Evolutionary conservation across 257 asterid genomes (phyloP).

Genomic region (Forsythia suspensa): DNA sequence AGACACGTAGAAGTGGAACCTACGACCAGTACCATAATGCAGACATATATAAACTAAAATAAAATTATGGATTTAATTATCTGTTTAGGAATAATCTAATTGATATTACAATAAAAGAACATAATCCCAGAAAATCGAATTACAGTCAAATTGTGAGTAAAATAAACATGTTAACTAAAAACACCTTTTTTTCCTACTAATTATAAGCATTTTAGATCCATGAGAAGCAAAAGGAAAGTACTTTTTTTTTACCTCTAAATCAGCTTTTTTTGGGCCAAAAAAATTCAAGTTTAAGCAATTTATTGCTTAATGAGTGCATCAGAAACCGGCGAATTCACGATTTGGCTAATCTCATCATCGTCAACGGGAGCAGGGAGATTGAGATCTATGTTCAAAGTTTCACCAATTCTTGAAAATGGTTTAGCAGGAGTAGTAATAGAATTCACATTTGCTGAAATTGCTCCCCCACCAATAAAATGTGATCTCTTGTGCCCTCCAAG

Average conservation of each 20-base stretch:
- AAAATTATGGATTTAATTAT: conserved; percentile 11
- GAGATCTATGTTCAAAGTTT: conserved; percentile 61
- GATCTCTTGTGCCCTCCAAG: conserved; percentile 94
- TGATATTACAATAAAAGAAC: conserved; percentile 27
- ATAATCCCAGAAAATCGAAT: conserved; percentile 25
- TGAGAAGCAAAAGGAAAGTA: not conserved
- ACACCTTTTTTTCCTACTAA: not conserved
- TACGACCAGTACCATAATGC: conserved; percentile 27
- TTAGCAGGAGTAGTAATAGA: not conserved
- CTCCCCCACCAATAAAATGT: conserved; percentile 51
- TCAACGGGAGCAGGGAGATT: conserved; percentile 78
- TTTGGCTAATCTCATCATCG: conserved; percentile 60
- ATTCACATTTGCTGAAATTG: conserved; percentile 19
- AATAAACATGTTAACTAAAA: conserved; percentile 16
- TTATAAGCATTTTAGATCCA: not conserved
- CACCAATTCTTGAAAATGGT: conserved; percentile 36
- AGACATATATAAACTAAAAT: not conserved
- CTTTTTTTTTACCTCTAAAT: not conserved
- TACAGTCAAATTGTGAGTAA: conserved; percentile 20
- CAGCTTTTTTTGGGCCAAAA: not conserved
- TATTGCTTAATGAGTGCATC: conserved; percentile 17
- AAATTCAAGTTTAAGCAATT: conserved; percentile 1
- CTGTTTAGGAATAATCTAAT: conserved; percentile 22
- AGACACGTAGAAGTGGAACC: conserved; percentile 29
- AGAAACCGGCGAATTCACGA: conserved; percentile 43